These are phyloP conservation scores for Acer saccharum DNA, from an alignment of 345 rosid species.

Conservation along the genomic window DNA sequence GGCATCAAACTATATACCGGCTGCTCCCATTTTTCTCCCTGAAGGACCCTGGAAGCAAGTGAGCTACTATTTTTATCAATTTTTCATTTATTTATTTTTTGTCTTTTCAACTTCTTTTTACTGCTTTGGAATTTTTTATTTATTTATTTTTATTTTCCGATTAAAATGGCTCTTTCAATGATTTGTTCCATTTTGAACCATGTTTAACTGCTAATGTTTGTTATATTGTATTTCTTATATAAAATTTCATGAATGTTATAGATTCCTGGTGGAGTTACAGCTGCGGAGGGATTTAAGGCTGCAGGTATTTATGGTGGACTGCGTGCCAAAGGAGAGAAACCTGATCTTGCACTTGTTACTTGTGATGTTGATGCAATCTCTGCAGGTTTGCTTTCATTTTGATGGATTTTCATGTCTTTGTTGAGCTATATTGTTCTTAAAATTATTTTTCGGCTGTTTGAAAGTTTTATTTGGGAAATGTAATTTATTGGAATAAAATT, in stretches of 20 bases:
- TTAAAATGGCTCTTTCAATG: background rate
- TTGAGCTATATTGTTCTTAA: background rate
- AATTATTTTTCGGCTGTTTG: background rate
- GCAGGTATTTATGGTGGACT: conserved; percentile 83
- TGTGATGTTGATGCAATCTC: conserved; percentile 84
- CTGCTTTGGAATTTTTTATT: no score
- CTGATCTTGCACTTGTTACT: conserved; percentile 84
- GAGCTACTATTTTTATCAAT: background rate
- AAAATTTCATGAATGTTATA: conserved; percentile 21
- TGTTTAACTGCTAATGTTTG: background rate
- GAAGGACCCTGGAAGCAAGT: conserved; percentile 90
- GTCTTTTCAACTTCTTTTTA: background rate
- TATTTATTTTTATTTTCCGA: background rate
- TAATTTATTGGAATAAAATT: background rate
- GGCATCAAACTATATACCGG: conserved; percentile 58
- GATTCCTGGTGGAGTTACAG: conserved; percentile 94
- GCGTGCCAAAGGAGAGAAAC: conserved; percentile 84
- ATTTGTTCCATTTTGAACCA: background rate
- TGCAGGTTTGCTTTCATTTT: conserved; percentile 55
- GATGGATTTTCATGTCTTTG: background rate
- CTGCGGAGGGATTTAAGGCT: conserved; percentile 89
- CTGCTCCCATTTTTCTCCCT: conserved; percentile 87
- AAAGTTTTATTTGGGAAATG: background rate
- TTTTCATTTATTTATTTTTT: background rate
- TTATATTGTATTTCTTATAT: background rate